Conservation (phyloP, 1,139 yeast genomes). For the Hyphopichia pseudoburtonii region DNA sequence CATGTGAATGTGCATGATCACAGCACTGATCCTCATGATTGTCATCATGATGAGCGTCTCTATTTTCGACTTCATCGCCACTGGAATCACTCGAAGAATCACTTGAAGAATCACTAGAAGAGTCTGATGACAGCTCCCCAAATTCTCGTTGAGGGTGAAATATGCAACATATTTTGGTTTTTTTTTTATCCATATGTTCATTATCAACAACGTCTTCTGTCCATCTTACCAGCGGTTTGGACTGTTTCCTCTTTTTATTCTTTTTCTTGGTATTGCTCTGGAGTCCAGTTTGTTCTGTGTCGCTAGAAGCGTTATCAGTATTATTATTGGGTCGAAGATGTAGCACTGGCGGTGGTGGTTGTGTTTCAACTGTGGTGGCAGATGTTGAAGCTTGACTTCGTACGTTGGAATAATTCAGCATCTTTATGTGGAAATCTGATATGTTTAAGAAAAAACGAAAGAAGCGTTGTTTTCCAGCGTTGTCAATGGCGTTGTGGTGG, state of each 20-base stretch:
- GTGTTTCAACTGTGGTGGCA: slow-evolving; percentile 1
- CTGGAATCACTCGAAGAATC: slow-evolving; percentile 39
- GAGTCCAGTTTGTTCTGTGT: not conserved
- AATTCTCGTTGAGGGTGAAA: slow-evolving; percentile 81
- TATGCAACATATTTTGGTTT: slow-evolving; percentile 92
- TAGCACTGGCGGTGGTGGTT: slow-evolving; percentile 1
- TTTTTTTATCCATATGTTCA: slow-evolving; percentile 83
- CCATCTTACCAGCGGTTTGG: slow-evolving; percentile 69
- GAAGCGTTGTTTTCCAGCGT: not conserved
- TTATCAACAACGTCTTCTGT: slow-evolving; percentile 83
- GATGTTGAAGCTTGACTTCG: too few relatives aligned
- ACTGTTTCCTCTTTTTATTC: slow-evolving; percentile 14
- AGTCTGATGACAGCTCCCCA: slow-evolving; percentile 54
- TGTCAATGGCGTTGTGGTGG: too few relatives aligned
- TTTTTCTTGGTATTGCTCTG: slow-evolving; percentile 13
- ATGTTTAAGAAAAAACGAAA: too few relatives aligned
- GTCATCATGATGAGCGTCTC: slow-evolving; percentile 2
- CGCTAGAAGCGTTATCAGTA: too few relatives aligned
- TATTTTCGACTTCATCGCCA: slow-evolving; percentile 15
- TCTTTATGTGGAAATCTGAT: not conserved
- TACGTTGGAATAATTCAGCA: not conserved
- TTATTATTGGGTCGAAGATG: slow-evolving; percentile 4
- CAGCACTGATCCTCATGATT: slow-evolving; percentile 6
- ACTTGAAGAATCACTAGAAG: slow-evolving; percentile 26
- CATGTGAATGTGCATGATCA: slow-evolving; percentile 1